Conservation (phyloP, 192 early-diverging fungal genomes). For the Kappamyces sp. region DNA sequence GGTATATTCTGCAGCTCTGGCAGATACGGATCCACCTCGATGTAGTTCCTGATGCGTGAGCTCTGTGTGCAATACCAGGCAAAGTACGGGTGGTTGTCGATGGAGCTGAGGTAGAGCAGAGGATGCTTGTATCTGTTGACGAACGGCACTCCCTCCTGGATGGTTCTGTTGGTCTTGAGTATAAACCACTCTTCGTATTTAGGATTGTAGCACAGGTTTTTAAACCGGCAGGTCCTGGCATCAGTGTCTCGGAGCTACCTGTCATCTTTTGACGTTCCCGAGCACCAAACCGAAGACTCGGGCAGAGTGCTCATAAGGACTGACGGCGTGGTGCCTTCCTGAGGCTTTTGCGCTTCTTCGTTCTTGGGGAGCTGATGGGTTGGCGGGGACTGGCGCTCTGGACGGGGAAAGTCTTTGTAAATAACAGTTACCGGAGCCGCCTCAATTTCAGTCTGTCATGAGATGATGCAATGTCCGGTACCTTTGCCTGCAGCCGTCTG, state of each 20-base stretch:
- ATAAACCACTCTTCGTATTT: constrained; percentile 39
- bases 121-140: constrained; percentile 20
- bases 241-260: constrained; percentile 4
- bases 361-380: not conserved
- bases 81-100: constrained; percentile 34
- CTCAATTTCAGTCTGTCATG: no score
- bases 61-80: constrained; percentile 9
- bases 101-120: constrained; percentile 34
- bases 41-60: constrained; percentile 11
- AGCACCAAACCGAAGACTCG: constrained; percentile 38
- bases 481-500: no score
- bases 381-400: no score
- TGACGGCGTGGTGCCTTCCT: not conserved
- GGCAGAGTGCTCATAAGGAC: constrained; percentile 21
- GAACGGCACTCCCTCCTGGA: constrained; percentile 26
- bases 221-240: constrained; percentile 35
- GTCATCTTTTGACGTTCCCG: constrained; percentile 17
- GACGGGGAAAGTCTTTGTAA: no score
- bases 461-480: no score
- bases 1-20: constrained; percentile 27
- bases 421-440: no score
- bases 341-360: not conserved
- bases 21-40: constrained; percentile 35
- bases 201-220: constrained; percentile 41
- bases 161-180: constrained; percentile 30